A percentile compares a stretch with the other conserved stretches of the same genome.
Evolutionary conservation across 2,329 filamentous ascomycete species (phyloP).

Genomic region (Neonectria magnoliae): DNA sequence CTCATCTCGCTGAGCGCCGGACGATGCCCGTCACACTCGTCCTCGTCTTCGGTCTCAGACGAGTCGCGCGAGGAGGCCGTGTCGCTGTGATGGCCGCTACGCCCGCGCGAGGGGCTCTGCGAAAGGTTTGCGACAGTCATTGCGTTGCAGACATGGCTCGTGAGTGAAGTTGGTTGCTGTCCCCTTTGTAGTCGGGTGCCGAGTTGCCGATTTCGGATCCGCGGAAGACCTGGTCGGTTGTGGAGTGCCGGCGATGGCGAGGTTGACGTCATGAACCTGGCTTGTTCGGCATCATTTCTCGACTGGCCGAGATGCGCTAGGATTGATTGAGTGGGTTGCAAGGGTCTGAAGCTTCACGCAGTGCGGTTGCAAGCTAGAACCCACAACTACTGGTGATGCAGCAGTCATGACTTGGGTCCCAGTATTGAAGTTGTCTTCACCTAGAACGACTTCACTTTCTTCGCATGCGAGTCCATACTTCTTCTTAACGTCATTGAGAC

Average conservation of each 20-base stretch:
- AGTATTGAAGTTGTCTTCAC: too few relatives aligned
- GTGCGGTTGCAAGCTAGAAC: too few relatives aligned
- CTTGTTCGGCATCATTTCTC: neutral
- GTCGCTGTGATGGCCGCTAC: neutral
- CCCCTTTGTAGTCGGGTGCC: neutral
- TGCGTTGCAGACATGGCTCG: neutral
- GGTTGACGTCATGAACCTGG: neutral
- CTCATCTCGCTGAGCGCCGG: neutral
- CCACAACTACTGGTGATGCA: too few relatives aligned
- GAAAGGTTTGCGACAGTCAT: neutral
- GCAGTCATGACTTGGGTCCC: too few relatives aligned
- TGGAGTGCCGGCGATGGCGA: neutral
- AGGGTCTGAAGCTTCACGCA: neutral
- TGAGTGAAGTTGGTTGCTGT: neutral
- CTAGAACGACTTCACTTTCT: too few relatives aligned
- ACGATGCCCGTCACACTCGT: neutral
- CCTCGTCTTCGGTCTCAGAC: neutral
- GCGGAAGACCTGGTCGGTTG: neutral
- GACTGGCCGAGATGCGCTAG: neutral
- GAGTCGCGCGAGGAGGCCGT: neutral
- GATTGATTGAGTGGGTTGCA: neutral
- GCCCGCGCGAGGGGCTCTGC: neutral
- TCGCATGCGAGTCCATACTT: too few relatives aligned
- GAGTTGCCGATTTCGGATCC: neutral
- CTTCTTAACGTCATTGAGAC: too few relatives aligned